Conservation (phyloP, 192 early-diverging fungal genomes). For the Linnemannia zychae region DNA sequence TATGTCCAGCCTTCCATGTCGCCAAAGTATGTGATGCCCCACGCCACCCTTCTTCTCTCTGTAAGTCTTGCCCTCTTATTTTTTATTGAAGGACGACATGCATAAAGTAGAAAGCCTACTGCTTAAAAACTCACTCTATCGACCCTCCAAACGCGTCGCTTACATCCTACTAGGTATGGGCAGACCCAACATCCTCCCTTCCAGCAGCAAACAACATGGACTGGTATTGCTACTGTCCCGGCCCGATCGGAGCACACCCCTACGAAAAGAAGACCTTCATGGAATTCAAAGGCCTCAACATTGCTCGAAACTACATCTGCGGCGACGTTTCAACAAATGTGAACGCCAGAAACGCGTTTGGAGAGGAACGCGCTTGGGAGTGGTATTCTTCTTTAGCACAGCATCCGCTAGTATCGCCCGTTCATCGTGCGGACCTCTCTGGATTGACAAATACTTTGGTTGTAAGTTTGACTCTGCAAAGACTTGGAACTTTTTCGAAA, state of each 20-base stretch:
- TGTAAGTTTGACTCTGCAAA: slow-evolving; percentile 12
- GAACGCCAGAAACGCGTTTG: slow-evolving; percentile 37
- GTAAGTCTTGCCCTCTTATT: slow-evolving; percentile 15
- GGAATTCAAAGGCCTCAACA: slow-evolving; percentile 17
- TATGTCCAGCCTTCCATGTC: slow-evolving; percentile 42
- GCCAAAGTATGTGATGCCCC: slow-evolving; percentile 39
- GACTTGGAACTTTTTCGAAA: too few relatives aligned
- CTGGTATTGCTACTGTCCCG: slow-evolving; percentile 46
- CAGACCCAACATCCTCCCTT: slow-evolving; percentile 36
- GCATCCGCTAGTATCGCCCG: slow-evolving; percentile 42
- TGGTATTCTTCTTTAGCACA: slow-evolving; percentile 39
- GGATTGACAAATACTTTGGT: slow-evolving; percentile 22
- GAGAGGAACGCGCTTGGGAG: slow-evolving; percentile 28
- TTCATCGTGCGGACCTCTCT: slow-evolving; percentile 38
- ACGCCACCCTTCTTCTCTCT: slow-evolving; percentile 30
- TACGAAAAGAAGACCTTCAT: slow-evolving; percentile 28
- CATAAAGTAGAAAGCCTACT: not conserved
- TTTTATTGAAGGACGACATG: not conserved
- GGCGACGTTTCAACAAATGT: slow-evolving; percentile 25
- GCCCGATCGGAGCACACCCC: slow-evolving; percentile 19
- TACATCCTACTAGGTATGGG: slow-evolving; percentile 13
- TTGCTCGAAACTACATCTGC: slow-evolving; percentile 36
- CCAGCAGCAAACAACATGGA: slow-evolving; percentile 26
- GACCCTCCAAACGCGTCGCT: not conserved
- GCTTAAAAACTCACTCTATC: not conserved